phyloP scores from a whole-genome alignment of 2,329 filamentous ascomycete genomes.

The Orbilia quercus region DNA sequence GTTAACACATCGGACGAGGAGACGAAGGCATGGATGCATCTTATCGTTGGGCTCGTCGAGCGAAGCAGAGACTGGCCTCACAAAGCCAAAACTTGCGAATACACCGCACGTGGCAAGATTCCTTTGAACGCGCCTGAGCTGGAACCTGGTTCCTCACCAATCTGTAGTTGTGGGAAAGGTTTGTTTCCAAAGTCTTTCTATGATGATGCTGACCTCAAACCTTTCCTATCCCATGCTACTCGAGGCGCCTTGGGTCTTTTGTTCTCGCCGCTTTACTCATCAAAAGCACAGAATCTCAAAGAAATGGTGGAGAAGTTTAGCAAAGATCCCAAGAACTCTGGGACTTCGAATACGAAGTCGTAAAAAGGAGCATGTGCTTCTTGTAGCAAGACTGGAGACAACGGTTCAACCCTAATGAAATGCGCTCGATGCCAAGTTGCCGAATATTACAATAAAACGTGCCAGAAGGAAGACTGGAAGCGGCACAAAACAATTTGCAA shows the following conservation, averaged over 20 bases:
- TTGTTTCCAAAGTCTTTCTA: slow-evolving; percentile 21
- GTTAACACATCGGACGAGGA: slow-evolving; percentile 68
- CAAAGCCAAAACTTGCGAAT: slow-evolving; percentile 27
- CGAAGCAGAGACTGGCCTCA: slow-evolving; percentile 32
- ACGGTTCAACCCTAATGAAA: not conserved
- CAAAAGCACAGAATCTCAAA: slow-evolving; percentile 1
- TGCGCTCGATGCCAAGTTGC: slow-evolving; percentile 8
- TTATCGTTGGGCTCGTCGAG: slow-evolving; percentile 29
- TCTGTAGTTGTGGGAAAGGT: slow-evolving; percentile 46
- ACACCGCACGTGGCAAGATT: slow-evolving; percentile 13
- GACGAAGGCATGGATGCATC: slow-evolving; percentile 61
- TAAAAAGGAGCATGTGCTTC: slow-evolving; percentile 11
- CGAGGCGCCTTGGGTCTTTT: slow-evolving; percentile 17
- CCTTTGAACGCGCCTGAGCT: slow-evolving; percentile 18
- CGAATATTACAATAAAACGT: slow-evolving; percentile 31
- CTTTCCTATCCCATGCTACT: slow-evolving; percentile 12
- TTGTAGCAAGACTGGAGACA: not conserved
- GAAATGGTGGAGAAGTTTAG: not conserved
- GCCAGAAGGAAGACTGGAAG: slow-evolving; percentile 36
- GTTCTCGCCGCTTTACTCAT: slow-evolving; percentile 8
- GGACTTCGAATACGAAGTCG: not conserved
- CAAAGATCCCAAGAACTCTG: not conserved
- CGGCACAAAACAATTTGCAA: slow-evolving; percentile 9
- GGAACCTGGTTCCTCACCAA: slow-evolving; percentile 1
- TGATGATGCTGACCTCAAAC: slow-evolving; percentile 3